A percentile compares a stretch with the other conserved stretches of the same genome.
Evolutionary conservation across 768 basidiomycete species (phyloP).

Genomic region (Mycena capillaripes): DNA sequence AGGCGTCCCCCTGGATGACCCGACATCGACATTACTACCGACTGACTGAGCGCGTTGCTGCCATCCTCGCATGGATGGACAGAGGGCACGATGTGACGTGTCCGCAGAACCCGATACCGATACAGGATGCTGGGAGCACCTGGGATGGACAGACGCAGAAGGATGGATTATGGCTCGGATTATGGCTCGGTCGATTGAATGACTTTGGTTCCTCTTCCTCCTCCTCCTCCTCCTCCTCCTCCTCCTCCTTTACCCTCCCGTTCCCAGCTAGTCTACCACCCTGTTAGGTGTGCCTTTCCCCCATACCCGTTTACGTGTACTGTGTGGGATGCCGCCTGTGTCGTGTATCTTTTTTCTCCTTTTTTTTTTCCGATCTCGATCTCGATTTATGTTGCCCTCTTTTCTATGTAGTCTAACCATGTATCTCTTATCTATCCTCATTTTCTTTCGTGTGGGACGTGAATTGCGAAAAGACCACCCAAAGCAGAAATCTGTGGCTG

Average conservation of each 20-base stretch:
- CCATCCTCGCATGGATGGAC: neutral
- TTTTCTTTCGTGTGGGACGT: too few species aligned
- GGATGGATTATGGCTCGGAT: neutral
- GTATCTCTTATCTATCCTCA: too few species aligned
- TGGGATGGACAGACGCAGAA: neutral
- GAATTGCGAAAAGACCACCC: too few species aligned
- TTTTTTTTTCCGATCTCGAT: too few species aligned
- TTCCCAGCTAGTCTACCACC: too few species aligned
- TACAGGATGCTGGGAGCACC: neutral
- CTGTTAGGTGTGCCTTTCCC: too few species aligned
- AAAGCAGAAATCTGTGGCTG: too few species aligned
- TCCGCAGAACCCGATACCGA: neutral
- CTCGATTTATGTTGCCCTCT: conserved; percentile 3
- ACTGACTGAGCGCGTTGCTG: neutral
- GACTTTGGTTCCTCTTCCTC: neutral
- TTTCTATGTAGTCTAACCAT: too few species aligned
- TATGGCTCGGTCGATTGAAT: conserved; percentile 1
- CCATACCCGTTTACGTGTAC: too few species aligned
- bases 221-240: neutral
- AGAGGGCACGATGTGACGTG: neutral
- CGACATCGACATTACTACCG: conserved; percentile 13
- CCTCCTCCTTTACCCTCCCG: too few species aligned
- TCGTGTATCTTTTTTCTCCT: neutral
- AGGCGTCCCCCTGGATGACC: neutral
- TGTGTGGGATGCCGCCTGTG: too few species aligned